phyloP scores from a whole-genome alignment of 306 rosid species.

The Dryas alaskensis region DNA sequence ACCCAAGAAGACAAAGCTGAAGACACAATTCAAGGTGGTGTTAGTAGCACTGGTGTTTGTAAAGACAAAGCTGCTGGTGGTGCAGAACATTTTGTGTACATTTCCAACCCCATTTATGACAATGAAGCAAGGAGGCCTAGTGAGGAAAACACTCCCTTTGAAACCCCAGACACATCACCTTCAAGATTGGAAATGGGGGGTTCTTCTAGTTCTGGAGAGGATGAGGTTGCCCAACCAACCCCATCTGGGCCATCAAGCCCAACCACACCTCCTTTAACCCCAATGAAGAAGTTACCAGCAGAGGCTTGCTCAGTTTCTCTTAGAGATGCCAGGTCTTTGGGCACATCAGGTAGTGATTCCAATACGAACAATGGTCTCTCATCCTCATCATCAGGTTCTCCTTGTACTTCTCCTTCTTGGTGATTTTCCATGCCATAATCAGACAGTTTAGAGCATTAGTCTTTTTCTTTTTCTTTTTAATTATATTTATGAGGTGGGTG shows the following conservation, averaged over 20 bases:
- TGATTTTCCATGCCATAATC: constrained; percentile 33
- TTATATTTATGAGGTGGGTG: constrained; percentile 10
- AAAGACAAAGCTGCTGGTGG: constrained; percentile 12
- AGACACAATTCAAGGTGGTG: constrained; percentile 13
- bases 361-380: constrained; percentile 50
- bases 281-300: constrained; percentile 78
- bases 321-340: constrained; percentile 53
- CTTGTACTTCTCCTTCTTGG: constrained; percentile 90
- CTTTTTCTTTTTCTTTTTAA: background rate
- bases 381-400: constrained; percentile 77
- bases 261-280: constrained; percentile 69
- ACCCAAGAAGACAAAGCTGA: constrained; percentile 20
- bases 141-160: constrained; percentile 48
- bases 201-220: constrained; percentile 37
- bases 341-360: constrained; percentile 72
- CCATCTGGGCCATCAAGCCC: constrained; percentile 29
- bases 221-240: constrained; percentile 30
- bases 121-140: constrained; percentile 39
- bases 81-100: constrained; percentile 62
- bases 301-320: constrained; percentile 76
- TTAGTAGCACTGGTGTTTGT: constrained; percentile 12
- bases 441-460: background rate
- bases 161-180: constrained; percentile 86
- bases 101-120: constrained; percentile 85
- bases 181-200: constrained; percentile 50